Percentiles rank a stretch among this genome's conserved stretches.
Evolutionary conservation across 2,329 filamentous ascomycete species (phyloP).

Genomic region (Aspergillus persii): DNA sequence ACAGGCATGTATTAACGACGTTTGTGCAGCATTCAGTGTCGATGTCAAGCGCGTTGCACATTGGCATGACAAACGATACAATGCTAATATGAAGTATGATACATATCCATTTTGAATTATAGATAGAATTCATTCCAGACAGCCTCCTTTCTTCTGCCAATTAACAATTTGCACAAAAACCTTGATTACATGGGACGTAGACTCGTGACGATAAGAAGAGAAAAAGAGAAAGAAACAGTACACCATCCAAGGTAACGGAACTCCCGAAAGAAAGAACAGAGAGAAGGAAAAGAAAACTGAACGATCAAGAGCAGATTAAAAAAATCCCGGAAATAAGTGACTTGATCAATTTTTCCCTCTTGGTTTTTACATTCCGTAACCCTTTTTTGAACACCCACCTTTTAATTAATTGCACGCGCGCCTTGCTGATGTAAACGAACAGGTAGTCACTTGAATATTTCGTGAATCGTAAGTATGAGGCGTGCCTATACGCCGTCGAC

Average conservation of each 20-base stretch:
- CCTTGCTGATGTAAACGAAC: neutral
- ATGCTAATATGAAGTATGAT: no score
- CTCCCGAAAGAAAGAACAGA: neutral
- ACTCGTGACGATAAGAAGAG: neutral
- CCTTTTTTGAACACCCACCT: neutral
- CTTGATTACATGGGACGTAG: neutral
- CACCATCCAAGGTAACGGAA: neutral
- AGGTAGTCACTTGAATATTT: neutral
- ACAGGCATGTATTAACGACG: neutral
- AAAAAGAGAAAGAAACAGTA: neutral
- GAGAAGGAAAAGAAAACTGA: neutral
- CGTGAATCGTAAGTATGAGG: neutral
- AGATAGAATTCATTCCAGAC: neutral
- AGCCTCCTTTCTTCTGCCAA: neutral
- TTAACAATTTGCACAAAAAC: neutral
- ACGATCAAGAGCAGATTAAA: neutral
- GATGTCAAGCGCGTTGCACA: neutral
- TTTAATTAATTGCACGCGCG: neutral
- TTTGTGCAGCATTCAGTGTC: no score
- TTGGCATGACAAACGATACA: no score
- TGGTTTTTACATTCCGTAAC: neutral
- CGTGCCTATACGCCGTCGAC: conserved; percentile 34
- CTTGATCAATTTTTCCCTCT: neutral
- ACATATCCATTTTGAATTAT: neutral
- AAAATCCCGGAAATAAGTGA: neutral